phyloP scores from a whole-genome alignment of 805 yeast species.

The Candida koratica region DNA sequence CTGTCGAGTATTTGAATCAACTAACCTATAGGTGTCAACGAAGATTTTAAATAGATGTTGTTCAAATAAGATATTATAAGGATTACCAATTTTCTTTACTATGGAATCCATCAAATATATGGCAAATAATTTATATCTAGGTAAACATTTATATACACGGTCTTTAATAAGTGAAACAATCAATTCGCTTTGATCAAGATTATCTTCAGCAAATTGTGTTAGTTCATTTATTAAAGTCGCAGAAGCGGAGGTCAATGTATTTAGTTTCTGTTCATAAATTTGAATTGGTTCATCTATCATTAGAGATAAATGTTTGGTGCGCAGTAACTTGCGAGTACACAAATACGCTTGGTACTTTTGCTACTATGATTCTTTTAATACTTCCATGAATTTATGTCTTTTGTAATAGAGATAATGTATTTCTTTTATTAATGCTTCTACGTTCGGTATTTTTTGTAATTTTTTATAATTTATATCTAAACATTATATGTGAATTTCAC shows the following conservation, averaged over 20 bases:
- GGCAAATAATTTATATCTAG: slow-evolving; percentile 34
- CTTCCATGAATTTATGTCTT: neutral
- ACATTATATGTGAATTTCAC: no score
- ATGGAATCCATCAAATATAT: slow-evolving; percentile 41
- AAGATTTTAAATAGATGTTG: slow-evolving; percentile 31
- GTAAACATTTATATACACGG: slow-evolving; percentile 34
- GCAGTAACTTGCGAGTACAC: no score
- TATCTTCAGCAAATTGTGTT: slow-evolving; percentile 34
- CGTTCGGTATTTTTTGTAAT: no score
- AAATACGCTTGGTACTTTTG: neutral
- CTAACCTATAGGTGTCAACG: slow-evolving; percentile 37
- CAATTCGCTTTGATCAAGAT: slow-evolving; percentile 28
- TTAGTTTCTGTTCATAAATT: slow-evolving; percentile 15
- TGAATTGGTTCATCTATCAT: slow-evolving; percentile 3
- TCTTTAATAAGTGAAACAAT: slow-evolving; percentile 34
- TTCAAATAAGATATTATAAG: slow-evolving; percentile 38
- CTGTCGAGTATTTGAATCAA: slow-evolving; percentile 38
- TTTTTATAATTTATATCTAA: no score
- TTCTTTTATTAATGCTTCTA: no score
- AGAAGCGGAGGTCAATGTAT: slow-evolving; percentile 35
- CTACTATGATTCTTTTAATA: neutral
- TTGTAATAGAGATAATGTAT: no score
- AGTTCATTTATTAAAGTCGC: slow-evolving; percentile 37
- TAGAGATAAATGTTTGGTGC: neutral
- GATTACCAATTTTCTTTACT: slow-evolving; percentile 41